These are phyloP conservation scores for Trifolium subterraneum DNA, from an alignment of 306 rosid species.

Conservation along the genomic window DNA sequence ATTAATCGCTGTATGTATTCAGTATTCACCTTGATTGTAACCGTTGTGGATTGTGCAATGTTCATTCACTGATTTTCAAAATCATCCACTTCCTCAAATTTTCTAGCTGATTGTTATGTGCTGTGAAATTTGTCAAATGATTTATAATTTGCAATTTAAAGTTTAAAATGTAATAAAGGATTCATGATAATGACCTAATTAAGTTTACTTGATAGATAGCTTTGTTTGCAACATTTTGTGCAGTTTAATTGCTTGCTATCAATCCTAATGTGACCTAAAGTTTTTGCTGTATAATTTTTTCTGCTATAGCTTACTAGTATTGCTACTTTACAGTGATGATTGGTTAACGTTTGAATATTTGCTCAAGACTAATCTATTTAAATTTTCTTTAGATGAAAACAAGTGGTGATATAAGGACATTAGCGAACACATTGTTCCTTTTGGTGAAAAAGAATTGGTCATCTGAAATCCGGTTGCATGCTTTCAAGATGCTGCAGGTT, in stretches of 20 bases:
- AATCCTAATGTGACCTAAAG: not conserved
- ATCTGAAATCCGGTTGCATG: conserved; percentile 93
- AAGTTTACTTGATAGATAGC: not conserved
- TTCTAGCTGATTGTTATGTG: not conserved
- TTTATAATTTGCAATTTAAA: no score
- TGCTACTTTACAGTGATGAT: conserved; percentile 20
- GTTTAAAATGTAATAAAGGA: not conserved
- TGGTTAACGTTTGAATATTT: conserved; percentile 23
- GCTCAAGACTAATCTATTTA: conserved; percentile 30
- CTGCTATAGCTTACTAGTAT: not conserved
- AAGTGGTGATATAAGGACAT: conserved; percentile 74
- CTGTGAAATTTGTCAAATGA: not conserved
- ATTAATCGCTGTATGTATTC: not conserved
- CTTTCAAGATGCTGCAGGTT: conserved; percentile 97
- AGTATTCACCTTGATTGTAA: not conserved
- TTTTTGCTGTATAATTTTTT: conserved; percentile 19
- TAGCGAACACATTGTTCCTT: conserved; percentile 77
- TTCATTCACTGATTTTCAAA: conserved; percentile 17
- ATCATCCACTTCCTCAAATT: conserved; percentile 17
- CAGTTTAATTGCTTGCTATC: not conserved
- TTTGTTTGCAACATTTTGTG: conserved; percentile 23
- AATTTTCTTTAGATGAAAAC: conserved; percentile 64
- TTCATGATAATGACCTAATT: not conserved
- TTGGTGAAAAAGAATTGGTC: conserved; percentile 89
- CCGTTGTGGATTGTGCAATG: not conserved